Base-by-base conservation (phyloP, 1,284 basidiomycete genomes). In the Apiotrichum laibachii region DNA sequence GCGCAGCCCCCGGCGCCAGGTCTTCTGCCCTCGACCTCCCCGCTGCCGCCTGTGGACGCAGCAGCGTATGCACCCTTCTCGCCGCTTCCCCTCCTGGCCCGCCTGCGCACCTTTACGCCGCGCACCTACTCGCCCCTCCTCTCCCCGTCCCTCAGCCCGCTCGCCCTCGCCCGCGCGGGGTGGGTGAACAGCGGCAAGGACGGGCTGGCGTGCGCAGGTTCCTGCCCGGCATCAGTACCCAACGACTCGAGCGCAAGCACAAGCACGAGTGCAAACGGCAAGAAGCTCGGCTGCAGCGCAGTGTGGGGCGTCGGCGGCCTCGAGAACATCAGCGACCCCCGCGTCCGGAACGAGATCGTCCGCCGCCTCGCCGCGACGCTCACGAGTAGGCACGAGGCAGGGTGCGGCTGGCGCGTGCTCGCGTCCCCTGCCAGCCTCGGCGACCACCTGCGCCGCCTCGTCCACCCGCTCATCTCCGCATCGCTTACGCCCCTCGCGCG, bases 1-100 rank as follows among this genome's bases (percentile, higher is more conserved):
- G 5, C 45, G 33, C 37, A 42, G 21, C 1, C 45, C 15, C 9
- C 35, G 7, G 5, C 49, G 8, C 48, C 56, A 16, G 37, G 22
- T 16, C 31, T 61, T 21, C 63, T 68, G 31, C 56, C 67, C 8
- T 73, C 69, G 1, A 71, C 69, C 0, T 65, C 71, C 21, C 13
- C 49, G 6, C 52, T 70, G 16, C 71, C 70, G 0, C 31, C 59
- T 12, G 19, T 19, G 26, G 50, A 31, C 22, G n/a, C 6, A 5
- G 15, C 9, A 9, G 42, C 61, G 0, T 76, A 68, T 60, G 62
- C 60, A 9, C 75, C 75, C 2, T 74, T 64, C 61, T 72, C 71
- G 0, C 67, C 71, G 1, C 64, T 74, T 0, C 63, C 68, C 5
- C 60, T 75, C 13, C 64, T 76, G n/a, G 47, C 64, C 10, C 57